Conservation (phyloP, 2,329 filamentous ascomycete species). For the Penicillium hordei region DNA sequence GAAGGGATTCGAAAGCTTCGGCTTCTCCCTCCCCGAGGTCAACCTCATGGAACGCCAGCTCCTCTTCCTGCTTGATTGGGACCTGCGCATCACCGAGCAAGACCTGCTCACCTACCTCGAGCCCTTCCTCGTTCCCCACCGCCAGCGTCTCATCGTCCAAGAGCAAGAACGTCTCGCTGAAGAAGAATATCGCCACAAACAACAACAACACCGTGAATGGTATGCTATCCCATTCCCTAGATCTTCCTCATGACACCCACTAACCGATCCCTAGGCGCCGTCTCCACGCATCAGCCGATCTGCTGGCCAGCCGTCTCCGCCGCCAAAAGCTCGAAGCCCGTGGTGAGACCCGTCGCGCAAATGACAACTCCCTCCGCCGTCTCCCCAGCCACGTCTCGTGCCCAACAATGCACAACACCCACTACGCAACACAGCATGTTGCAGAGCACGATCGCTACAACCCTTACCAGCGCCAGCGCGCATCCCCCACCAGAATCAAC, state of each 20-base stretch:
- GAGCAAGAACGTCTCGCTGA: conserved; percentile 52
- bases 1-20: conserved; percentile 70
- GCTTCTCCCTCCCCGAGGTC: conserved; percentile 91
- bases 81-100: conserved; percentile 78
- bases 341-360: conserved; percentile 24
- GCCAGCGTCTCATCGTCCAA: conserved; percentile 56
- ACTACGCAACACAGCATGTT: conserved; percentile 30
- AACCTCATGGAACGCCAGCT: conserved; percentile 99
- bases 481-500: conserved; percentile 37
- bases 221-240: conserved; percentile 9
- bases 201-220: conserved; percentile 38
- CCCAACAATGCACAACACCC: conserved; percentile 32
- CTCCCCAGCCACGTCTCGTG: conserved; percentile 33
- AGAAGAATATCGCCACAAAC: conserved; percentile 34
- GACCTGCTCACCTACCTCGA: conserved; percentile 88
- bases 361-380: conserved; percentile 26
- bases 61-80: conserved; percentile 91
- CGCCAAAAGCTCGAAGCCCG: conserved; percentile 39
- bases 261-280: conserved; percentile 25
- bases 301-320: conserved; percentile 37
- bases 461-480: conserved; percentile 38
- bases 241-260: neutral
- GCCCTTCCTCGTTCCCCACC: conserved; percentile 82
- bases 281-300: conserved; percentile 37
- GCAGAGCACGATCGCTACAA: conserved; percentile 38